These are phyloP conservation scores for Phalaenopsis hybrid DNA, from an alignment of 116 monocot genomes.

Conservation along the genomic window DNA sequence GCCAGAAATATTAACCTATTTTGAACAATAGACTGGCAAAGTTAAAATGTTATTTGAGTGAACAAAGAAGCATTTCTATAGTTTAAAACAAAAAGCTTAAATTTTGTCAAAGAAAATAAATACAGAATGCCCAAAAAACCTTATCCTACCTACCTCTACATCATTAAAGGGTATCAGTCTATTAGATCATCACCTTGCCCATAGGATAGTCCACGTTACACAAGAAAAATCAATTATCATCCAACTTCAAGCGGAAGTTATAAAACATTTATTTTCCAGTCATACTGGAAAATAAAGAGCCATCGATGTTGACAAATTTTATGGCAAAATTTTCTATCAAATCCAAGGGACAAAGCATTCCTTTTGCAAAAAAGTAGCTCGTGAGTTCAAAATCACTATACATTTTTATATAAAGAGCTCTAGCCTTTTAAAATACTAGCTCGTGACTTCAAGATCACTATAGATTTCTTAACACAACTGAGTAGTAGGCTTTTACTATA, in stretches of 20 bases:
- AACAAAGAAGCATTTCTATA: neutral
- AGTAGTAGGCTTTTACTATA: neutral
- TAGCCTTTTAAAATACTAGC: too few species aligned
- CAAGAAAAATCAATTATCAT: too few species aligned
- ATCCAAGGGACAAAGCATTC: too few species aligned
- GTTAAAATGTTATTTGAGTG: neutral
- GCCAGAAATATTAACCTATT: constrained; percentile 48
- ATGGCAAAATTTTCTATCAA: too few species aligned
- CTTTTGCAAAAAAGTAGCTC: too few species aligned
- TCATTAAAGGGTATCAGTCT: neutral
- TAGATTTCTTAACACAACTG: neutral
- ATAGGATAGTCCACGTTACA: too few species aligned
- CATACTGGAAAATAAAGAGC: neutral
- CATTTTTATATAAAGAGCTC: neutral
- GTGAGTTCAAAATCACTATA: neutral
- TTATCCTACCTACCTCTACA: neutral
- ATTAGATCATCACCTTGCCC: neutral
- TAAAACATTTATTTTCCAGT: neutral
- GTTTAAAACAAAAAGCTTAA: neutral
- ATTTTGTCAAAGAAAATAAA: neutral
- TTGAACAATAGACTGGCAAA: constrained; percentile 21
- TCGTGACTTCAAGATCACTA: too few species aligned
- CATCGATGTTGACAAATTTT: neutral
- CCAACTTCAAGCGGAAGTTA: too few species aligned
- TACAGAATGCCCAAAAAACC: neutral